Percentiles rank a stretch among this genome's conserved stretches.
These are phyloP conservation scores for Emergomyces orientalis DNA, from an alignment of 2,329 filamentous ascomycete species.

Conservation along the genomic window DNA sequence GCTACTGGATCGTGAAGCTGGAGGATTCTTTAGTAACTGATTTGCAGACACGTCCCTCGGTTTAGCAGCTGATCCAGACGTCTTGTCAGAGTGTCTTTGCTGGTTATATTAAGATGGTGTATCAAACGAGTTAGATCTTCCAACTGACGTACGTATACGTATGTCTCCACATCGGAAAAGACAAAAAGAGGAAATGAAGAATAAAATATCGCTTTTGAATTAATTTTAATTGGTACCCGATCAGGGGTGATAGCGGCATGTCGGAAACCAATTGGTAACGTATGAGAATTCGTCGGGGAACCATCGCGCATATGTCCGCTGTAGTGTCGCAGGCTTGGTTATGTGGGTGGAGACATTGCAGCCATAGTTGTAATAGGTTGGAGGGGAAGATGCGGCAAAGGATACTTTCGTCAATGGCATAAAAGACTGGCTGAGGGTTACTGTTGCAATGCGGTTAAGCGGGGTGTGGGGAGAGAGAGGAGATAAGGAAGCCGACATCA, in stretches of 20 bases:
- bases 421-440: too few relatives aligned
- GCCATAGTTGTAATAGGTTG: neutral
- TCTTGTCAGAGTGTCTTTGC: too few relatives aligned
- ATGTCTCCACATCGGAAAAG: neutral
- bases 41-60: too few relatives aligned
- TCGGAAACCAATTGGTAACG: neutral
- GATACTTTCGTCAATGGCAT: neutral
- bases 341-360: neutral
- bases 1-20: too few relatives aligned
- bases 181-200: neutral
- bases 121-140: too few relatives aligned
- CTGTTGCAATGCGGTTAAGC: neutral
- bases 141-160: too few relatives aligned
- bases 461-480: neutral
- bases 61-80: too few relatives aligned
- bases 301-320: neutral
- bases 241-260: neutral
- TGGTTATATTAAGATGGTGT: too few relatives aligned
- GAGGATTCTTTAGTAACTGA: too few relatives aligned
- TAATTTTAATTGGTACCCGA: neutral
- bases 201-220: neutral
- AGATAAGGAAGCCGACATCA: neutral
- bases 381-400: neutral
- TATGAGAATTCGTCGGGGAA: slow-evolving; percentile 1
- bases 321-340: neutral